Evolutionary conservation across 257 asterid genomes (phyloP).

Genomic region (Penstemon eatonii): DNA sequence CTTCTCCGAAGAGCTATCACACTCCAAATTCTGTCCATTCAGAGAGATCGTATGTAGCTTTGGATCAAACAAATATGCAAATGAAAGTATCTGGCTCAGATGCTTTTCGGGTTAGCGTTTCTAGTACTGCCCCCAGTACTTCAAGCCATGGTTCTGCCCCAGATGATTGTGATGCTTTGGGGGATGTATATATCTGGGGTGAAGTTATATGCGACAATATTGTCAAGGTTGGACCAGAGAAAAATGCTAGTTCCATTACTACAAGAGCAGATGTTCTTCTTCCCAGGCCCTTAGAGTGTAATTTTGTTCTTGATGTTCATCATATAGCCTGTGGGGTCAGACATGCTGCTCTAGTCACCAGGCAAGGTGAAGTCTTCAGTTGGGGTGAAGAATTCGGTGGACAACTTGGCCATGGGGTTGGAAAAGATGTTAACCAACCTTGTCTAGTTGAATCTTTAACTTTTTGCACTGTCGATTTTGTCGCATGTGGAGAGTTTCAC

Average conservation of each 20-base stretch:
- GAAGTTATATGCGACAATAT: constrained; percentile 80
- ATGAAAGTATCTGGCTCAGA: constrained; percentile 77
- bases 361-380: constrained; percentile 88
- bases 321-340: constrained; percentile 89
- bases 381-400: constrained; percentile 99
- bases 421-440: constrained; percentile 70
- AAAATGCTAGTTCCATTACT: constrained; percentile 58
- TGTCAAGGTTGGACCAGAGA: constrained; percentile 74
- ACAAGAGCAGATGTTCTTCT: constrained; percentile 76
- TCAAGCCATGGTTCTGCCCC: constrained; percentile 95
- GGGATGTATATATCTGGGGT: constrained; percentile 96
- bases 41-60: constrained; percentile 75
- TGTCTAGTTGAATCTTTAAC: constrained; percentile 71
- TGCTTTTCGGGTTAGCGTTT: constrained; percentile 86
- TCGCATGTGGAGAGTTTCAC: constrained; percentile 93
- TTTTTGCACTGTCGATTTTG: constrained; percentile 61
- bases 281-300: constrained; percentile 76
- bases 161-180: constrained; percentile 87
- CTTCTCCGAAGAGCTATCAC: constrained; percentile 62
- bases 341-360: constrained; percentile 81
- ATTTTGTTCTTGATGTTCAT: constrained; percentile 83
- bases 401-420: constrained; percentile 87
- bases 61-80: constrained; percentile 80
- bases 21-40: constrained; percentile 47
- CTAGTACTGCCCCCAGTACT: constrained; percentile 87